Conservation (phyloP, 1,284 basidiomycete species). For the Ustilago bromivora region DNA sequence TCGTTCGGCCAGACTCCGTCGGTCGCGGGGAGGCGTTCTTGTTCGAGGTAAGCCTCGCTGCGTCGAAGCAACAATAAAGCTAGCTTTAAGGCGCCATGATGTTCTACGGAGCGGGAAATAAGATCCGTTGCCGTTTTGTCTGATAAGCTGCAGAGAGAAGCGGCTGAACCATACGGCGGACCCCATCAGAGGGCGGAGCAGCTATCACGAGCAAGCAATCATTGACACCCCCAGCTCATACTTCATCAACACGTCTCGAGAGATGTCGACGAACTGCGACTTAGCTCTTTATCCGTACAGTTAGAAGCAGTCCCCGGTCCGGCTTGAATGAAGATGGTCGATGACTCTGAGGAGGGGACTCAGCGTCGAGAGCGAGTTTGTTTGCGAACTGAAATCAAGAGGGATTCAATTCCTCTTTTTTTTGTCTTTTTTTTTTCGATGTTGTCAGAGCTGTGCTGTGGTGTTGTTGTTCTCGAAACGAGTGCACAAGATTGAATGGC, state of each 20-base stretch:
- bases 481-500: conserved; percentile 8
- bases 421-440: neutral
- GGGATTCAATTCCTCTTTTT: neutral
- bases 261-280: neutral
- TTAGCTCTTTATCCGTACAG: neutral
- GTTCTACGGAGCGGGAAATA: conserved; percentile 6
- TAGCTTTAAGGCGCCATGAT: neutral
- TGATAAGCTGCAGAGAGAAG: neutral
- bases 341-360: neutral
- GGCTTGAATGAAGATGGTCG: neutral
- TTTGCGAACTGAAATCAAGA: neutral
- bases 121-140: neutral
- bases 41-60: neutral
- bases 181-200: neutral
- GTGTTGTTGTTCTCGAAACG: neutral
- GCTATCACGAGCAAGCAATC: conserved; percentile 6
- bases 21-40: neutral
- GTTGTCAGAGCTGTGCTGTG: neutral
- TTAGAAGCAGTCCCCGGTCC: neutral
- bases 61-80: neutral
- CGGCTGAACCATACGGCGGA: neutral
- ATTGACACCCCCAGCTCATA: neutral
- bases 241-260: neutral
- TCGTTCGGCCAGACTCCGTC: neutral
- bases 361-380: neutral